Evolutionary conservation across 495 filamentous ascomycete genomes (phyloP), one percentile per base, ranked within the genome.

Genomic region (Talaromyces thailandensis): DNA sequence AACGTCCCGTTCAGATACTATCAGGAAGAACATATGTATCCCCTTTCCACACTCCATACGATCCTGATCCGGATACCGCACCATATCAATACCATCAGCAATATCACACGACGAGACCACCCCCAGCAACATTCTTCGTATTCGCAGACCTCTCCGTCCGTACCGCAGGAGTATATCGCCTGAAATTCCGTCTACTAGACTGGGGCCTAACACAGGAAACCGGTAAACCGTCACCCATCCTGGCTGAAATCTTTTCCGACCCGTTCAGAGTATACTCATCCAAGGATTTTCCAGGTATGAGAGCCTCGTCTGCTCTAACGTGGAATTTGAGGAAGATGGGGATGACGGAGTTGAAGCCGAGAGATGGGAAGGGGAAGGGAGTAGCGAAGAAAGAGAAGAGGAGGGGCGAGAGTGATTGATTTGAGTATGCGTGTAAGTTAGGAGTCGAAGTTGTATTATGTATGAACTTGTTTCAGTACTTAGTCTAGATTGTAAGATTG

Each of bases 281-380:
- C n/a, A 97, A 97, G 70, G 93, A 97, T 71, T 98, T 98, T 65
- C 91, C 91, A 0, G 93, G 94, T 7, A 96, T 98, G 94, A 79
- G 85, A 60, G 85, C 77, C 32, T 79, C 77, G 2, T 76, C 73
- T 6, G 64, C 66, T 64, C 64, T 79, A 4, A 71, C 74, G 0
- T 70, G 74, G 60, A 71, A 72, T 6, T 62, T 78, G 64, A 79
- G 76, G 68, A 73, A 76, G 57, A 58, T 78, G n/a, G 77, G 77
- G 7, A 76, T 79, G 63, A 73, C 75, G 62, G 77, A 78, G 65
- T 65, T 79, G 64, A 79, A 77, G 64, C 78, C 76, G 0, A 69
- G 76, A n/a, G 23, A 56, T 9, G 76, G 76, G 2, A 74, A 77
- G 52, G 72, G 72, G 23, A 77, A 75, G 48, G 51, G 51, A 5